Percentiles rank a stretch among this genome's conserved stretches.
phyloP scores from a whole-genome alignment of 495 filamentous ascomycete species.

The Stereocaulon alpinum region DNA sequence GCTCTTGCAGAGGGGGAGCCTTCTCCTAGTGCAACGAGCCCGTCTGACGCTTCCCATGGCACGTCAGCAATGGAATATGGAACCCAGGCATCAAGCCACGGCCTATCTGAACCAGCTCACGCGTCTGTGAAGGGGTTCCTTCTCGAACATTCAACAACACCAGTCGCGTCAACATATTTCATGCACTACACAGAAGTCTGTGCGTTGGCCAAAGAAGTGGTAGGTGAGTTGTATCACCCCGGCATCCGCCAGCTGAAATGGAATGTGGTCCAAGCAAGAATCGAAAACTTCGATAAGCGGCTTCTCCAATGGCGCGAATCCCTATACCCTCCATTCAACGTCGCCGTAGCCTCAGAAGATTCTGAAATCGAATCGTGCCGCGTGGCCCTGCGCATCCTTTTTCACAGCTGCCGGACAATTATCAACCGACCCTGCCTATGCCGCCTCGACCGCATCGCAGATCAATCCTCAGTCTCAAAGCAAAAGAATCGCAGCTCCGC shows the following conservation, averaged over 20 bases:
- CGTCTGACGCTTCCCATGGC: neutral
- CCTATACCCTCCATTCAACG: conserved; percentile 33
- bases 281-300: conserved; percentile 39
- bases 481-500: conserved; percentile 44
- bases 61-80: neutral
- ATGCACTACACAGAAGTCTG: conserved; percentile 40
- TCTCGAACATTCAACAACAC: conserved; percentile 5
- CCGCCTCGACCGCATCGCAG: conserved; percentile 33
- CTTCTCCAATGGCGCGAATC: conserved; percentile 43
- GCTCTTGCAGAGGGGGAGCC: conserved; percentile 22
- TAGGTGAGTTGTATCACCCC: conserved; percentile 49
- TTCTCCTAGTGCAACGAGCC: neutral
- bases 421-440: conserved; percentile 53
- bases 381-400: conserved; percentile 36
- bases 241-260: conserved; percentile 43
- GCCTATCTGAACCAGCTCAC: neutral
- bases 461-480: conserved; percentile 34
- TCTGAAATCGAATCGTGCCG: conserved; percentile 39
- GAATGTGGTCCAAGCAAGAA: conserved; percentile 49
- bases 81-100: neutral
- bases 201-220: conserved; percentile 43
- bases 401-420: conserved; percentile 48
- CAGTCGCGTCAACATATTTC: conserved; percentile 37
- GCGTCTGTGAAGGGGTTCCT: conserved; percentile 11
- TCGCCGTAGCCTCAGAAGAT: conserved; percentile 27